Evolutionary conservation across 2,329 filamentous ascomycete species (phyloP), one percentile per base, ranked within the genome.

Genomic region (Tolypocladium tundrense): DNA sequence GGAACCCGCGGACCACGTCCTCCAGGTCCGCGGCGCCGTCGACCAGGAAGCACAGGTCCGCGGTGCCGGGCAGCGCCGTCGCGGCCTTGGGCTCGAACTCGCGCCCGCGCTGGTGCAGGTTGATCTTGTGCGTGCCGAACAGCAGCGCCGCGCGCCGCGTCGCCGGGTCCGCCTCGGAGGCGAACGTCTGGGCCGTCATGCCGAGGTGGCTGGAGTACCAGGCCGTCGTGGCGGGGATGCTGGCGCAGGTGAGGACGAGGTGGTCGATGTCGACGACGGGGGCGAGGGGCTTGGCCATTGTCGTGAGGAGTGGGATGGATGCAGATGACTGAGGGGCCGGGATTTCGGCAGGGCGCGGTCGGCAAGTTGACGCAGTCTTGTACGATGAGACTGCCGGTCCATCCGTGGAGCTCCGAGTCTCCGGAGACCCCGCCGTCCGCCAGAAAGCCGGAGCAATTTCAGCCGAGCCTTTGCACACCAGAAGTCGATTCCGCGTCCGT

Each of bases 121-220:
- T 86, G 58, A 86, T 81, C 68, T 86, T 86, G 60, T 84, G 81
- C 1, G 62, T 65, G 40, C 82, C 84, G 62, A 86, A 86, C 5
- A 75, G 69, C 19, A 86, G 73, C 0, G 82, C 81, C 59, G 81
- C 76, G 14, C 83, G 77, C 31, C 52, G 50, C 4, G 55, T 52
- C 1, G 73, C 67, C 16, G 72, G 61, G 19, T 68, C 72, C 7
- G 69, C 61, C 13, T 72, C 64, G 0, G 79, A 76, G 0, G 71
- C 65, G 64, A 85, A 85, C 0, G 72, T 72, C 61, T 80, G 77
- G 37, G 78, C 72, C 54, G 73, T 73, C 83, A 86, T 86, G 57
- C 83, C 83, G 1, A 85, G 75, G 58, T 78, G 71, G 3, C 72
- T 72, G 1, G 75, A 76, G 70, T 86, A 86, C 75, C 83, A 86